phyloP scores from a whole-genome alignment of 2,329 filamentous ascomycete genomes.

The Hypoxylon sp. region DNA sequence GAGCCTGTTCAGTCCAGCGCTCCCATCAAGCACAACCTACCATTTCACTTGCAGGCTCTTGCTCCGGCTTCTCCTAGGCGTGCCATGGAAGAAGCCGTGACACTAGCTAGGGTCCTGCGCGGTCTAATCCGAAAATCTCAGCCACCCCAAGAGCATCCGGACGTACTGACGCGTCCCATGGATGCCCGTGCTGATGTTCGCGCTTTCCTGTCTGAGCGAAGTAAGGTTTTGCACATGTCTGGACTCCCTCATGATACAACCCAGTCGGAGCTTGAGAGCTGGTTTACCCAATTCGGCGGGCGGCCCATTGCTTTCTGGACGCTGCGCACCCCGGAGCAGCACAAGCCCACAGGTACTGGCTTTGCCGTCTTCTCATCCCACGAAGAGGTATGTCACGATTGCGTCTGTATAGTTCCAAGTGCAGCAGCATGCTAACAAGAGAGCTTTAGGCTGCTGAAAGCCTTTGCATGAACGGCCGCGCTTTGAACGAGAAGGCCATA shows the following conservation, averaged over 20 bases:
- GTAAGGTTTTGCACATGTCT: conserved; percentile 98
- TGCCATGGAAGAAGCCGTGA: conserved; percentile 98
- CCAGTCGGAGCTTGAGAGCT: conserved; percentile 98
- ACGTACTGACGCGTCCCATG: conserved; percentile 95
- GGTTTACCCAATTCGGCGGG: conserved; percentile 99
- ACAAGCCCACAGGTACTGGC: conserved; percentile 98
- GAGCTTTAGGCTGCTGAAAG: conserved; percentile 86
- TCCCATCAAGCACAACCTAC: conserved; percentile 98
- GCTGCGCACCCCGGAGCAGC: conserved; percentile 95
- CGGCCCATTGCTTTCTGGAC: conserved; percentile 99
- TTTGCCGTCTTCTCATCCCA: conserved; percentile 99
- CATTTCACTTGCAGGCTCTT: conserved; percentile 96
- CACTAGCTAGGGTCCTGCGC: conserved; percentile 89
- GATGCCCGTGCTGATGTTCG: conserved; percentile 96
- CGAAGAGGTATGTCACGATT: conserved; percentile 84
- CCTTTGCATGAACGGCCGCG: conserved; percentile 98
- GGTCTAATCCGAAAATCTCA: conserved; percentile 97
- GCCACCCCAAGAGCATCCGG: conserved; percentile 91
- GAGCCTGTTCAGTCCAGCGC: conserved; percentile 98
- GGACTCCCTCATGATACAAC: conserved; percentile 98
- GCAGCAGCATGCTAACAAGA: conserved; percentile 13
- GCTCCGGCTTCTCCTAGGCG: conserved; percentile 95
- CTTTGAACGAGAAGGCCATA: conserved; percentile 98
- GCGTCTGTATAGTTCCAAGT: not conserved
- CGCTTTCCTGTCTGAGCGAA: conserved; percentile 94